Evolutionary conservation across 352 stramenopile species (phyloP), one percentile per base, ranked within the genome.

Genomic region (Peronospora belbahrii): DNA sequence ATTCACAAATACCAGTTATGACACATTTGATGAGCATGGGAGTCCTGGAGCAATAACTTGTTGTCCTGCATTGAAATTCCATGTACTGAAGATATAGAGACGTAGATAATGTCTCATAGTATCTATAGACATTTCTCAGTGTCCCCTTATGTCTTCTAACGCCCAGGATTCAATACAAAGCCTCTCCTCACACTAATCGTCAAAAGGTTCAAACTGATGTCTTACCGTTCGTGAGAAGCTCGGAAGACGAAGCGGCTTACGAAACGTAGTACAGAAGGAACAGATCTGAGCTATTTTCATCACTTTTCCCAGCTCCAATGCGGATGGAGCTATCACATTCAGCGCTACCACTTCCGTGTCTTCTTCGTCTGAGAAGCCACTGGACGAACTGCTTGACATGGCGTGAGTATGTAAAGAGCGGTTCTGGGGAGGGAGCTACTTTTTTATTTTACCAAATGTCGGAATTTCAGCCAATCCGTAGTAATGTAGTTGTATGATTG

Each of bases 201-300:
- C 11, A 7, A 32, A 15, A 11, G 15, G 18, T 25, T 32, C n/a
- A 15, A 46, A 48, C 44, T 13, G 38, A 51, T 36, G 38, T 20
- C 63, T 47, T 79, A 92, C 81, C 75, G 74, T 83, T 52, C 81
- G 72, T 33, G 75, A 77, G 55, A 92, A 86, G 45, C 36, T 46
- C 22, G 75, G 69, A 17, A 92, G 69, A 44, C 82, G 83, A 48
- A 92, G 55, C 22, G 76, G 74, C 60, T 52, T 43, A 43, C 74
- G 75, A 56, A 92, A 92, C 10, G 74, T 74, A 42, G 58, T 27
- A 44, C 77, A 88, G 72, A 92, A 92, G 48, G 83, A 67, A 47
- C 67, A 81, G 38, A 83, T 65, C 62, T 88, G 77, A 32, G 81
- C 77, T 38, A 92, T 56, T 48, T 84, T 75, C 13, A 72, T 57